Evolutionary conservation across 2,329 filamentous ascomycete species (phyloP), one percentile per base, ranked within the genome.

Genomic region (Hymenoscyphus fructigenus): DNA sequence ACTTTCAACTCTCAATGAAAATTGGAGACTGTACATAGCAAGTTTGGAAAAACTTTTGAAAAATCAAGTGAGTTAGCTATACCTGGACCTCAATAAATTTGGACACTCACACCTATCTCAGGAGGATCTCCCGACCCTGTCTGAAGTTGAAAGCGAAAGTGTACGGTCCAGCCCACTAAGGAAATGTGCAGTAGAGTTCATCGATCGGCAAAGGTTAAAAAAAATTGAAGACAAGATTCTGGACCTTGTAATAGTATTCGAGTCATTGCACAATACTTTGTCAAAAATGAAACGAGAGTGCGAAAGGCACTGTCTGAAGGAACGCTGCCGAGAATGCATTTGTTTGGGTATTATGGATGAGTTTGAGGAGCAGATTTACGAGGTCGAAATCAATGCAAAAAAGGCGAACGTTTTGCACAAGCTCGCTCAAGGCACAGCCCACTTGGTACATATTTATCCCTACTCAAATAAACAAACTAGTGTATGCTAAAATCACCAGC

Each of bases 181-280:
- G 34, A 64, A 67, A 32, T 50, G 65, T 34, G 15, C n/a, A 9
- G 26, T 67, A 7, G 65, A 66, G n/a, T 69, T 69, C 29, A 20
- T 65, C 5, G 67, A 69, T 38, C 63, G 66, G 3, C 67, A 69
- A 50, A 38, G 58, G 20, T 29, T 67, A 1, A 66, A 66, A 29
- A 59, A 61, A 36, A 64, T 66, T 10, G 67, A 69, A 44, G 67
- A 69, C n/a, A 66, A 67, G 36, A 32, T 67, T 10, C 44, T 69
- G 9, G 67, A 69, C 38, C 56, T 69, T 5, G 15, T 57, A 0
- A 63, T 65, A 4, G 59, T 69, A 7, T 67, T 69, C 20, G 66
- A 66, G 14, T 67, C 64, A 3, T n/a, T 65, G 2, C 28, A 57
- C 3, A 58, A 65, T n/a, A 69, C 67, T 2, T 17, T 67, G 3